Base-by-base conservation (phyloP, 306 rosid species). In the Prunus padus region DNA sequence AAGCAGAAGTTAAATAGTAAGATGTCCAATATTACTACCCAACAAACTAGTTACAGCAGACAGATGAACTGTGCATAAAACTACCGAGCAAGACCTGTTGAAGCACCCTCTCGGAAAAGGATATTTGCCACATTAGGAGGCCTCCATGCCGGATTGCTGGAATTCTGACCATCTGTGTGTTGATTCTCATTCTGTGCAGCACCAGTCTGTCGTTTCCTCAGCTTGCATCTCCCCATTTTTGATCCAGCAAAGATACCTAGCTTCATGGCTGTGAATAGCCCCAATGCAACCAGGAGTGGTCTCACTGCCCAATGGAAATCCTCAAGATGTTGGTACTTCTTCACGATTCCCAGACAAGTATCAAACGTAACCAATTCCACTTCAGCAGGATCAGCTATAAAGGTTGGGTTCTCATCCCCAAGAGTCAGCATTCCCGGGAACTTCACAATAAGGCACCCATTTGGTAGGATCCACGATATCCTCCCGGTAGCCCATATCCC, bases 281-380 rank as follows among this genome's bases (percentile, higher is more conserved):
- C 91, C 13, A 95, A 63, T 60, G 91, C 93, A 75, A 89, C 81
- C 60, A 92, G 68, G 84, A 86, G 77, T 64, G 98, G 98, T 49
- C 96, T 89, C 54, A 95, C 86, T 8, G 93, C 87, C 98, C 97
- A 90, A 62, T 92, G 97, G 78, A 90, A 89, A 86, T 95, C 93
- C 88, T 95, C 98, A 0, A 95, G 71, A 78, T 95, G 98, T 76
- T 92, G 92, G 83, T 86, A 95, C 84, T 92, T 94, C 61, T 85
- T 91, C 59, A 90, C 79, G 69, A 92, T 25, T 45, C 97, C 90
- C 1, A 89, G 86, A 75, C 97, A 90, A 4, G 91, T 80, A 63
- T 50, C 72, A 28, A 95, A 90, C 57, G 83, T 80, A 33, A 92
- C 91, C 22, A 79, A 83, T 88, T 90, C 97, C 44, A 95, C 93